phyloP scores from a whole-genome alignment of 805 yeast genomes.

The Spathaspora arborariae region DNA sequence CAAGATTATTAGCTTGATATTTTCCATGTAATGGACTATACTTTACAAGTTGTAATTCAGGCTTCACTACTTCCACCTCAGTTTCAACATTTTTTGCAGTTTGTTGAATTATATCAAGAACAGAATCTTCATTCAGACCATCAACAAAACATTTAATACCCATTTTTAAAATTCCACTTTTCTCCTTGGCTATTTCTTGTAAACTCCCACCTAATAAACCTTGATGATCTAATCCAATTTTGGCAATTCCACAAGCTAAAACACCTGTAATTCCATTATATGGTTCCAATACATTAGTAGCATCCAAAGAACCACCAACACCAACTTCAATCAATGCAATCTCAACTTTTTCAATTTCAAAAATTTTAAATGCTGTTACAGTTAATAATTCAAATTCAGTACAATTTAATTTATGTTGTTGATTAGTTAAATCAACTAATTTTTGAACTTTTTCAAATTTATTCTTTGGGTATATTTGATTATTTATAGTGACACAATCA shows the following conservation, averaged over 20 bases:
- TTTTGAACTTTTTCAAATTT: constrained; percentile 45
- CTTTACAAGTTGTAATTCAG: constrained; percentile 6
- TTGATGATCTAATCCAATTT: constrained; percentile 86
- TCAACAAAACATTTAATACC: constrained; percentile 67
- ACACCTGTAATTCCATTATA: constrained; percentile 30
- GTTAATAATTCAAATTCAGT: constrained; percentile 88
- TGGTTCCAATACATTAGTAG: constrained; percentile 69
- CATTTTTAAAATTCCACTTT: constrained; percentile 79
- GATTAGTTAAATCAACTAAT: constrained; percentile 40
- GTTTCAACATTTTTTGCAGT: constrained; percentile 33
- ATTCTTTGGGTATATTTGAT: constrained; percentile 45
- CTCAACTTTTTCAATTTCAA: constrained; percentile 54
- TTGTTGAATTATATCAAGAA: constrained; percentile 41
- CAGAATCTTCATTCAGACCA: constrained; percentile 55
- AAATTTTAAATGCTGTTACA: constrained; percentile 78
- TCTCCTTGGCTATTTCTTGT: constrained; percentile 64
- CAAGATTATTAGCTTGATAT: constrained; percentile 68
- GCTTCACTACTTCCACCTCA: constrained; percentile 19
- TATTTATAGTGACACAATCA: constrained; percentile 72
- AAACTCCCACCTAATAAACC: constrained; percentile 66
- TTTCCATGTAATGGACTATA: constrained; percentile 62
- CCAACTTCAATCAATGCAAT: constrained; percentile 93
- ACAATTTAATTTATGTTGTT: constrained; percentile 49
- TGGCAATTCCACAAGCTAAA: constrained; percentile 70
- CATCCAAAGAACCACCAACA: constrained; percentile 83